Conservation (phyloP, 108 stramenopile genomes). For the Mayamaea pseudoterrestris region DNA sequence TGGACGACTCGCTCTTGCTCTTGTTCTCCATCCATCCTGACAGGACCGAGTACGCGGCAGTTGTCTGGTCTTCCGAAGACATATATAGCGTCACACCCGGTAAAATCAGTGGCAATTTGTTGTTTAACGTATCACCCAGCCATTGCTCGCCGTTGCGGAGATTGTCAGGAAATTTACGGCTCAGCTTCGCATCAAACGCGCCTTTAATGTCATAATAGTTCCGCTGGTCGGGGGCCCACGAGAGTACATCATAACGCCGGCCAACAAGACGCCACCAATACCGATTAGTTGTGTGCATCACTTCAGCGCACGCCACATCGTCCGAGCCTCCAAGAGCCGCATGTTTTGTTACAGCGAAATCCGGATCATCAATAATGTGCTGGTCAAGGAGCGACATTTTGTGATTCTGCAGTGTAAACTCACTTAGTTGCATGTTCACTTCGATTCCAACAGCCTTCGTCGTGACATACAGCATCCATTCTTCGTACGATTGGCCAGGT, state of each 20-base stretch:
- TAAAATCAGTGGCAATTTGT: constrained; percentile 76
- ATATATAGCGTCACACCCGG: constrained; percentile 82
- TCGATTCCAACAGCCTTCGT: constrained; percentile 96
- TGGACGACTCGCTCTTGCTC: constrained; percentile 16
- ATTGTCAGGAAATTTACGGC: constrained; percentile 67
- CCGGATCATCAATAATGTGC: constrained; percentile 78
- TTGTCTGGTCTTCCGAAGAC: constrained; percentile 65
- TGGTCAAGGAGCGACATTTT: constrained; percentile 91
- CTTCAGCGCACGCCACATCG: constrained; percentile 92
- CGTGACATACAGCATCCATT: constrained; percentile 95
- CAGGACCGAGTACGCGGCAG: constrained; percentile 75
- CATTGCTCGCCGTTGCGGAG: constrained; percentile 73
- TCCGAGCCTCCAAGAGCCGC: constrained; percentile 51
- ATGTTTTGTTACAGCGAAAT: constrained; percentile 60
- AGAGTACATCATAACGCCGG: constrained; percentile 89
- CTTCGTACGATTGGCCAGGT: constrained; percentile 81
- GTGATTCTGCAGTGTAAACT: constrained; percentile 97
- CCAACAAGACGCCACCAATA: constrained; percentile 96
- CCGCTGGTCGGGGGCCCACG: constrained; percentile 84
- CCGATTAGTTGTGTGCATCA: constrained; percentile 90
- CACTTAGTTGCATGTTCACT: constrained; percentile 91
- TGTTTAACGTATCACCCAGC: constrained; percentile 81
- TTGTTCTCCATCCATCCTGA: constrained; percentile 86
- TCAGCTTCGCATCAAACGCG: constrained; percentile 39
- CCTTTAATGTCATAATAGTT: constrained; percentile 78